These are phyloP conservation scores for Luzula sylvatica DNA, from an alignment of 176 grass and related monocot species.

Conservation along the genomic window DNA sequence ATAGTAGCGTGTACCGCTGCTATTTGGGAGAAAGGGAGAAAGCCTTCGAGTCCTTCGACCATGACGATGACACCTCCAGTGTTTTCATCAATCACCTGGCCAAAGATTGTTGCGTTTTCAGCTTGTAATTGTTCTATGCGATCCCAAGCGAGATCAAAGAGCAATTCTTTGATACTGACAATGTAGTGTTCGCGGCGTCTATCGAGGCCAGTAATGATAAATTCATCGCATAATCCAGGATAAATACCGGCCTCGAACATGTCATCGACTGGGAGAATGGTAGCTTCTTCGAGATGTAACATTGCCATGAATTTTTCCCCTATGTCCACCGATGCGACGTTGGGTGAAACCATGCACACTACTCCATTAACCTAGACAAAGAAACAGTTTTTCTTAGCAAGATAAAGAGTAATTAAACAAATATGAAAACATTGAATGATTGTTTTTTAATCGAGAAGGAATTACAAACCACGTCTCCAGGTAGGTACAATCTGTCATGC, in stretches of 20 bases:
- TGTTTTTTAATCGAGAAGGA: background rate
- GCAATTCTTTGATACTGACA: slow-evolving; percentile 66
- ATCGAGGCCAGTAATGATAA: slow-evolving; percentile 72
- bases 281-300: slow-evolving; percentile 67
- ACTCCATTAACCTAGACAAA: slow-evolving; percentile 70
- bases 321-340: slow-evolving; percentile 70
- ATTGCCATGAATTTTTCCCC: slow-evolving; percentile 69
- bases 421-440: too few relatives aligned
- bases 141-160: slow-evolving; percentile 90
- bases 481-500: background rate
- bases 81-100: slow-evolving; percentile 83
- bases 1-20: slow-evolving; percentile 45
- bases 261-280: slow-evolving; percentile 57
- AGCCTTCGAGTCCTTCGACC: slow-evolving; percentile 72
- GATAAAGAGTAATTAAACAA: background rate
- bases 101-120: slow-evolving; percentile 64
- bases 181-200: slow-evolving; percentile 60
- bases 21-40: slow-evolving; percentile 94
- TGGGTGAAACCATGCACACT: slow-evolving; percentile 59
- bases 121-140: slow-evolving; percentile 85
- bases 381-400: background rate
- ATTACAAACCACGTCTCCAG: slow-evolving; percentile 7
- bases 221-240: slow-evolving; percentile 68
- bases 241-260: slow-evolving; percentile 71
- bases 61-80: slow-evolving; percentile 77